Evolutionary conservation across 306 rosid species (phyloP).

Genomic region (Quercus dentata): DNA sequence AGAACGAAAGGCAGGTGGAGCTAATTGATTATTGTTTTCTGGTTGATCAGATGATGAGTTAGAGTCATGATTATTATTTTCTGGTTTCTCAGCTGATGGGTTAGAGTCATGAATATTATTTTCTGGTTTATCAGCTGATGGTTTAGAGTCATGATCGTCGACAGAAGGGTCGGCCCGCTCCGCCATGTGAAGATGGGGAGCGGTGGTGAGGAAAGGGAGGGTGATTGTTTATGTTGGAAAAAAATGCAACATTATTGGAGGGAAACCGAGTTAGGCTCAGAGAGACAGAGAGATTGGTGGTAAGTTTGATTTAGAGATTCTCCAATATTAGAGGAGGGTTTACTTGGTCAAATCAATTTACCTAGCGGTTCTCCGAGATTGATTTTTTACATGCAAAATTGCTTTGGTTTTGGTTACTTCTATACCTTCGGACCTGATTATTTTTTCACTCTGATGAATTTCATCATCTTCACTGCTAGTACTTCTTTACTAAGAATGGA

Average conservation of each 20-base stretch:
- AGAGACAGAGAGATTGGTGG: constrained; percentile 9
- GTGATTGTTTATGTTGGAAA: neutral
- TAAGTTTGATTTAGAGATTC: constrained; percentile 7
- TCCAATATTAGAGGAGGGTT: constrained; percentile 17
- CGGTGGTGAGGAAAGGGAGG: constrained; percentile 16
- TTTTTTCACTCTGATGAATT: neutral
- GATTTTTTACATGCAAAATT: neutral
- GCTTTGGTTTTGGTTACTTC: too few species aligned
- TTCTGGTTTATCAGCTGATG: too few species aligned
- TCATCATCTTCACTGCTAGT: neutral
- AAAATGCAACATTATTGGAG: neutral
- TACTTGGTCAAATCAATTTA: constrained; percentile 20
- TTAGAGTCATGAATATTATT: too few species aligned
- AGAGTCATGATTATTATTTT: neutral
- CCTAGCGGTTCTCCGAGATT: neutral
- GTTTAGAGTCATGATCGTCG: neutral
- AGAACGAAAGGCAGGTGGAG: neutral
- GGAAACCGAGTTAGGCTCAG: neutral
- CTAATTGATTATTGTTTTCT: neutral
- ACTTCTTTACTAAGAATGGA: neutral
- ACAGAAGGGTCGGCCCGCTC: constrained; percentile 44
- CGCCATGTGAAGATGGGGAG: constrained; percentile 71
- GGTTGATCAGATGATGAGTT: neutral
- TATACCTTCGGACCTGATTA: too few species aligned
- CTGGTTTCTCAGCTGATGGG: too few species aligned